Evolutionary conservation across 2,329 filamentous ascomycete species (phyloP).

Genomic region (Aspergillus arachidicola): DNA sequence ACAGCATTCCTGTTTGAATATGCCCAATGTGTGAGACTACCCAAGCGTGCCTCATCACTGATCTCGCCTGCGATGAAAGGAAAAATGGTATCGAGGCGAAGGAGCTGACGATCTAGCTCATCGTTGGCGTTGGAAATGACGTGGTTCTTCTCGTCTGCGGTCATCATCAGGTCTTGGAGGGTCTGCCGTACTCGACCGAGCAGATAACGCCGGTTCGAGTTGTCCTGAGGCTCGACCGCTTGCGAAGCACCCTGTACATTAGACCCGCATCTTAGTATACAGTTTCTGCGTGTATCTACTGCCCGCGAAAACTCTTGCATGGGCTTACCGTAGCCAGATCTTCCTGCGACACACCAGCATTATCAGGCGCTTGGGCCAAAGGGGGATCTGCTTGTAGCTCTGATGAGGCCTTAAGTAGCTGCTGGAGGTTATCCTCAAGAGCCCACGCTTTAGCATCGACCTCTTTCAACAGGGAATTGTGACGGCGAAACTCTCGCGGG

Average conservation of each 20-base stretch:
- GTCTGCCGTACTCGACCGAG: slow-evolving; percentile 78
- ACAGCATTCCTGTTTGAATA: slow-evolving; percentile 76
- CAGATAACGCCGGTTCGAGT: slow-evolving; percentile 60
- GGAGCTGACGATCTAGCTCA: slow-evolving; percentile 80
- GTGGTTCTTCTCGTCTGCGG: slow-evolving; percentile 96
- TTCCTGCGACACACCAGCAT: slow-evolving; percentile 37
- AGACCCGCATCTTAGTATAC: slow-evolving; percentile 6
- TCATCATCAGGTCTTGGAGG: slow-evolving; percentile 82
- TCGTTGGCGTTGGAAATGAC: slow-evolving; percentile 92
- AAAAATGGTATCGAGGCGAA: slow-evolving; percentile 83
- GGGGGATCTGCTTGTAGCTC: slow-evolving; percentile 38
- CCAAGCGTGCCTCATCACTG: slow-evolving; percentile 90
- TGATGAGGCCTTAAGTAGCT: slow-evolving; percentile 60
- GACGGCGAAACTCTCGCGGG: slow-evolving; percentile 90
- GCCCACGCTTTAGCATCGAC: slow-evolving; percentile 95
- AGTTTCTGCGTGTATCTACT: background rate
- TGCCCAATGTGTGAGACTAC: slow-evolving; percentile 91
- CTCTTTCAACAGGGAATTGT: slow-evolving; percentile 95
- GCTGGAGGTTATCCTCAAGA: slow-evolving; percentile 79
- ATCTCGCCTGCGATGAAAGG: slow-evolving; percentile 85
- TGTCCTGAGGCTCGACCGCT: slow-evolving; percentile 37
- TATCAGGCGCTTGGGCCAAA: slow-evolving; percentile 38
- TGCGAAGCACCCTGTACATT: slow-evolving; percentile 30
- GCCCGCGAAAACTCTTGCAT: slow-evolving; percentile 6
- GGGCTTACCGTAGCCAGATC: slow-evolving; percentile 34